Base-by-base conservation (phyloP, 2,329 filamentous ascomycete species). In the Epichloe coenophiala region DNA sequence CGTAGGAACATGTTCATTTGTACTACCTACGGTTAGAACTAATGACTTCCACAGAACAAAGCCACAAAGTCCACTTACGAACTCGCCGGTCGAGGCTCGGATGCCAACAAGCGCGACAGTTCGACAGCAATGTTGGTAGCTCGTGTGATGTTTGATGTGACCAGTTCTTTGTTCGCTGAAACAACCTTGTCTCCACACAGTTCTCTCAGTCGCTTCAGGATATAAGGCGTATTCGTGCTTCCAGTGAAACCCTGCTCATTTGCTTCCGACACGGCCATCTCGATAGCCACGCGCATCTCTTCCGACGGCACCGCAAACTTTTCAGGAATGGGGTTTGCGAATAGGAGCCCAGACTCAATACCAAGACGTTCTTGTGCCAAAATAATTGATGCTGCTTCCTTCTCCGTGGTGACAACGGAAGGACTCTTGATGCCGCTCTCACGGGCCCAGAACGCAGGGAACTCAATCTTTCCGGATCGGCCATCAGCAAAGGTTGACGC, bases 401-500 rank as follows among this genome's bases (percentile, higher is more conserved):
- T 74, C 63, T 94, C 88, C 56, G 83, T 77, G 49, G 81, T 69
- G 41, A 96, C 78, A 1, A 86, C 78, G 21, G 80, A 78, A 0
- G 91, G 91, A 61, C 88, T 95, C 65, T 74, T 81, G 48, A 85
- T 70, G 12, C 89, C 88, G 65, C 90, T 96, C 41, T 96, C 88
- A 40, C 91, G 75, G 0, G 86, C 87, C 78, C 87, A 98, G 66
- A 98, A 98, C 0, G 87, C 88, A 1, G 93, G 93, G 60, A 97
- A 93, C 59, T 95, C 85, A 40, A 96, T 77, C 5, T 76, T 69
- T 2, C 81, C 84, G 27, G 70, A 68, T 38, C 87, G 78, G 1
- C 86, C 88, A 66, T 95, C 88, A 23, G 88, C 83, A 70, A 97
- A 98, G 2, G 93, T 97, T 3, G 82, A 86, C 1, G 96, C 89